Evolutionary conservation across 139 green algal genomes (phyloP).

Genomic region (Coelastrella sp.): DNA sequence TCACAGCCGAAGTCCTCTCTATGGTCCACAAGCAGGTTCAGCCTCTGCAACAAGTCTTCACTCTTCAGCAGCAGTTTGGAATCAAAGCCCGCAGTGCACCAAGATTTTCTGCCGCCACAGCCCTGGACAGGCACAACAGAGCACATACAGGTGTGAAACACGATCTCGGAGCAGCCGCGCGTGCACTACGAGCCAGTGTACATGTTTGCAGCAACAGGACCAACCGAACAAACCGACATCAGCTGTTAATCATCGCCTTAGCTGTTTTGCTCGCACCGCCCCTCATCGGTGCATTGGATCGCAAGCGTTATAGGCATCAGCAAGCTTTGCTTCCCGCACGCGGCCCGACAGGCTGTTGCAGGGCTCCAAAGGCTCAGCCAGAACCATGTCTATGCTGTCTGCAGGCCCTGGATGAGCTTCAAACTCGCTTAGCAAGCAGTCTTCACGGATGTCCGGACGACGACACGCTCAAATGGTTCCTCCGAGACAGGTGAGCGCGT

Average conservation of each 20-base stretch:
- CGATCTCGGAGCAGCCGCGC: too few species aligned
- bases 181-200: too few species aligned
- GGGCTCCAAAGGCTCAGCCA: neutral
- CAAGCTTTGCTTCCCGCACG: neutral
- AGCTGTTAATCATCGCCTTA: too few species aligned
- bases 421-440: slow-evolving; percentile 47
- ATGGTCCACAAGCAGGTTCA: neutral
- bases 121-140: neutral
- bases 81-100: neutral
- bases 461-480: slow-evolving; percentile 80
- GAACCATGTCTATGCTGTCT: neutral
- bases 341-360: neutral
- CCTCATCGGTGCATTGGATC: too few species aligned
- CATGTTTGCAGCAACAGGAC: too few species aligned
- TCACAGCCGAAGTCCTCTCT: neutral
- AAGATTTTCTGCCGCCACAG: neutral
- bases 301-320: neutral
- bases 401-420: slow-evolving; percentile 68
- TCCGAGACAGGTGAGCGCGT: slow-evolving; percentile 69
- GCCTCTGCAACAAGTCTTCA: neutral
- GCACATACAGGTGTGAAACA: neutral
- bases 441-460: slow-evolving; percentile 51
- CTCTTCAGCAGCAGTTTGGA: neutral
- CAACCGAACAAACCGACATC: too few species aligned
- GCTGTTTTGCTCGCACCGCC: too few species aligned